These are phyloP conservation scores for Drechslera avenae DNA, from an alignment of 2,329 filamentous ascomycete genomes.

Conservation along the genomic window DNA sequence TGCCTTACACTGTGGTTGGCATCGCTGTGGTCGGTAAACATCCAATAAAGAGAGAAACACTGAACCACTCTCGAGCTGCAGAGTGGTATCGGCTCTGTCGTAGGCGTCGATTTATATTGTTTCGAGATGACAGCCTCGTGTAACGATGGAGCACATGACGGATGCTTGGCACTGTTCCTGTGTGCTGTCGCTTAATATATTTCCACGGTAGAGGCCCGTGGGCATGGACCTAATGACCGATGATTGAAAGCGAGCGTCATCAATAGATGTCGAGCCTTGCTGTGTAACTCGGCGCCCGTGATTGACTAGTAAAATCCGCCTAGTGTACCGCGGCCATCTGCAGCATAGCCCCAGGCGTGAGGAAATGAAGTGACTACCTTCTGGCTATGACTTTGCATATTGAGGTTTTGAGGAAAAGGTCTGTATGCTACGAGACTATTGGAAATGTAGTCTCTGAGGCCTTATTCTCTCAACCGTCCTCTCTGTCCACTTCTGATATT, in stretches of 20 bases:
- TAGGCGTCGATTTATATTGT: conserved; percentile 12
- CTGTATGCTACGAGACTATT: too few species aligned
- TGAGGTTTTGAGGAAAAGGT: too few species aligned
- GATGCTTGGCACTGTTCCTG: conserved; percentile 14
- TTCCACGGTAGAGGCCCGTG: conserved; percentile 16
- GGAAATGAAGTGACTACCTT: too few species aligned
- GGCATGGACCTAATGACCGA: conserved; percentile 13
- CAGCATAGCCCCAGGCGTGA: too few species aligned
- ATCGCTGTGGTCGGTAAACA: conserved; percentile 1
- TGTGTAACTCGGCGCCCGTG: neutral
- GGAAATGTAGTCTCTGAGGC: too few species aligned
- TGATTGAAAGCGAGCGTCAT: conserved; percentile 8
- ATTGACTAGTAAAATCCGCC: too few species aligned
- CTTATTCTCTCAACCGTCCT: too few species aligned
- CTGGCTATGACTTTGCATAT: too few species aligned
- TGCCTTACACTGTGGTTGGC: neutral
- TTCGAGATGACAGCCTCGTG: conserved; percentile 19
- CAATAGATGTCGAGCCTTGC: neutral
- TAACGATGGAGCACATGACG: conserved; percentile 14
- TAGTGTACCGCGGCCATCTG: too few species aligned
- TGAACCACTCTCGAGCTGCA: neutral
- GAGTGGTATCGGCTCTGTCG: neutral
- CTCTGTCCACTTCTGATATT: too few species aligned
- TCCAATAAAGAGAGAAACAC: neutral
- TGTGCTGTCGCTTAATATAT: conserved; percentile 23